Evolutionary conservation across 179 eudicot genomes (phyloP).

Genomic region (Silene noctiflora): DNA sequence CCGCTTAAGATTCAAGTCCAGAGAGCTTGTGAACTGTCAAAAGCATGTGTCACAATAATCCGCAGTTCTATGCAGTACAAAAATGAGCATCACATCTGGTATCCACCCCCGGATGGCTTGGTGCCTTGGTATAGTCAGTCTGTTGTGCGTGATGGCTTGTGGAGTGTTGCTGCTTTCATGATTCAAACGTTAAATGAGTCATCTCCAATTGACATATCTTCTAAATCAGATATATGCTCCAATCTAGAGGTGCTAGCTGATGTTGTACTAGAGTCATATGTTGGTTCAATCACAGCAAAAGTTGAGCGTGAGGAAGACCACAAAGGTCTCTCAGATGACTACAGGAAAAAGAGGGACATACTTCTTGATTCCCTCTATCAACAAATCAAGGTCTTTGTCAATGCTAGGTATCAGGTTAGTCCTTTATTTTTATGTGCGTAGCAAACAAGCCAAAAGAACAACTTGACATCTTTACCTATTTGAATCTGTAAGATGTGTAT

Average conservation of each 20-base stretch:
- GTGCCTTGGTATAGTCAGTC: slow-evolving; percentile 78
- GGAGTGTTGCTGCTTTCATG: slow-evolving; percentile 82
- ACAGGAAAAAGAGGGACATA: slow-evolving; percentile 67
- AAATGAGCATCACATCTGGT: slow-evolving; percentile 90
- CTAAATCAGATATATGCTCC: slow-evolving; percentile 55
- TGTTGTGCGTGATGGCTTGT: slow-evolving; percentile 75
- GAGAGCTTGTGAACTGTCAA: slow-evolving; percentile 82
- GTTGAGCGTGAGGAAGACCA: slow-evolving; percentile 79
- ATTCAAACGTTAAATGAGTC: slow-evolving; percentile 55
- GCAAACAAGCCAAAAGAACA: not conserved
- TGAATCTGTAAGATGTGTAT: not conserved
- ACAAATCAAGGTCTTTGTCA: slow-evolving; percentile 60
- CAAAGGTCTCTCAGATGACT: slow-evolving; percentile 67
- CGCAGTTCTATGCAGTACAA: slow-evolving; percentile 59
- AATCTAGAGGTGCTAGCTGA: slow-evolving; percentile 71
- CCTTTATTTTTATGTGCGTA: slow-evolving; percentile 3
- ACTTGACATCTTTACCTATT: not conserved
- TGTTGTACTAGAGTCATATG: slow-evolving; percentile 76
- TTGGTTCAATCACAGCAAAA: slow-evolving; percentile 80
- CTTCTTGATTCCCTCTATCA: slow-evolving; percentile 84
- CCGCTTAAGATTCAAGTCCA: slow-evolving; percentile 58
- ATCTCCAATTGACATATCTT: slow-evolving; percentile 48
- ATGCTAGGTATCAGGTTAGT: slow-evolving; percentile 59
- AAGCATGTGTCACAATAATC: slow-evolving; percentile 62
- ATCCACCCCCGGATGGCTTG: slow-evolving; percentile 87